These are phyloP conservation scores for Punica granatum DNA, from an alignment of 345 rosid genomes.

Conservation along the genomic window DNA sequence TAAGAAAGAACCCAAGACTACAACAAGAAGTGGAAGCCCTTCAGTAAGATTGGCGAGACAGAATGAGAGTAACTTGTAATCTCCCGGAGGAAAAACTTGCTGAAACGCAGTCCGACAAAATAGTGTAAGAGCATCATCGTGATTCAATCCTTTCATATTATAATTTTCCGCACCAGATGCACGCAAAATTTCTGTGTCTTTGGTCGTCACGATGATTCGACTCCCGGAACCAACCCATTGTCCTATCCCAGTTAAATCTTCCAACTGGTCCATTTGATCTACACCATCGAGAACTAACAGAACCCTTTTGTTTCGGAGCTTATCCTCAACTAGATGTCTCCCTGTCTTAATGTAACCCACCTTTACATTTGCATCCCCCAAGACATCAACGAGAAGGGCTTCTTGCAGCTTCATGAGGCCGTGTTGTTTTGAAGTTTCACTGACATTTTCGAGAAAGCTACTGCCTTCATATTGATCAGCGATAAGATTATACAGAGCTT, in stretches of 20 bases:
- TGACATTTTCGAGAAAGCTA: constrained; percentile 32
- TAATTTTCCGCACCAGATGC: constrained; percentile 4
- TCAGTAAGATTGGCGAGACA: neutral
- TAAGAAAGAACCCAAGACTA: constrained; percentile 20
- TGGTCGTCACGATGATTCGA: constrained; percentile 18
- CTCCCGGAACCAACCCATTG: constrained; percentile 17
- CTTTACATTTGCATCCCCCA: constrained; percentile 1
- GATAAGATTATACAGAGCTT: constrained; percentile 15
- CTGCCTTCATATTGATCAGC: constrained; percentile 27
- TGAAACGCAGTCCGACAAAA: constrained; percentile 16
- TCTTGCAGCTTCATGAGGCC: constrained; percentile 14
- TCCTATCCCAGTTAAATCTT: constrained; percentile 8
- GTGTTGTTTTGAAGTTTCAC: constrained; percentile 17
- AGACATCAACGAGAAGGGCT: constrained; percentile 12
- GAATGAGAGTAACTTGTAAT: constrained; percentile 5
- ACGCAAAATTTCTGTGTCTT: constrained; percentile 2
- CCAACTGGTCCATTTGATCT: constrained; percentile 6
- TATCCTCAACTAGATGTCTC: constrained; percentile 4
- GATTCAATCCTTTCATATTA: neutral
- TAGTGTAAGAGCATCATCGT: constrained; percentile 16
- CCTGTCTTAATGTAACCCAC: constrained; percentile 10
- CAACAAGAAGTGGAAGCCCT: constrained; percentile 16
- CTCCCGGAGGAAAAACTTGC: neutral
- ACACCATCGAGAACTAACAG: constrained; percentile 24
- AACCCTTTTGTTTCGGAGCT: constrained; percentile 9